phyloP scores from a whole-genome alignment of 1,139 yeast species.

The Sugiyamaella japonica region DNA sequence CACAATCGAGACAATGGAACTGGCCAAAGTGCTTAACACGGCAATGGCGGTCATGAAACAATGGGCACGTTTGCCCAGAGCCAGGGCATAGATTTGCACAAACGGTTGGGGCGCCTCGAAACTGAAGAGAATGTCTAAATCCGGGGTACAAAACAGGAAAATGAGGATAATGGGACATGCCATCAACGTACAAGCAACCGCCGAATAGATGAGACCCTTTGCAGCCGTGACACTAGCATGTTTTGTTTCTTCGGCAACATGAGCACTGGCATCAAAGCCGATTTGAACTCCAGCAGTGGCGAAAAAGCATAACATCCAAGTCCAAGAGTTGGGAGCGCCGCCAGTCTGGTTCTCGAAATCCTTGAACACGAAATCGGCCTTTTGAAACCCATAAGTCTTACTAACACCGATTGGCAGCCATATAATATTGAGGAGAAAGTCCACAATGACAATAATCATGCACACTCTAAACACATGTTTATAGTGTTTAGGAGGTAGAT shows the following conservation, averaged over 20 bases:
- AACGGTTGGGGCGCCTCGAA: conserved; percentile 35
- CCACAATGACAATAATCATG: conserved; percentile 27
- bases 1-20: conserved; percentile 31
- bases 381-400: conserved; percentile 42
- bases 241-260: conserved; percentile 64
- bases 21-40: conserved; percentile 27
- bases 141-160: conserved; percentile 47
- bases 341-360: conserved; percentile 65
- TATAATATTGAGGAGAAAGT: conserved; percentile 31
- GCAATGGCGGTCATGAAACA: conserved; percentile 31
- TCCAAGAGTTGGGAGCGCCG: conserved; percentile 46
- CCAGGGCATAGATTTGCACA: conserved; percentile 32
- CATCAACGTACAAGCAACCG: conserved; percentile 54
- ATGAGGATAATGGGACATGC: conserved; percentile 55
- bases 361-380: conserved; percentile 60
- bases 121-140: conserved; percentile 44
- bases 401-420: conserved; percentile 37
- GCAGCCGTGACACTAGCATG: conserved; percentile 61
- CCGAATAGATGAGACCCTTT: conserved; percentile 54
- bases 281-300: conserved; percentile 33
- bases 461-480: conserved; percentile 31
- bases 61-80: conserved; percentile 34
- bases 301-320: conserved; percentile 33
- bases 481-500: conserved; percentile 30
- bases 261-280: conserved; percentile 66